Evolutionary conservation across 2,329 filamentous ascomycete species (phyloP).

Genomic region (Leptodontidium sp.): DNA sequence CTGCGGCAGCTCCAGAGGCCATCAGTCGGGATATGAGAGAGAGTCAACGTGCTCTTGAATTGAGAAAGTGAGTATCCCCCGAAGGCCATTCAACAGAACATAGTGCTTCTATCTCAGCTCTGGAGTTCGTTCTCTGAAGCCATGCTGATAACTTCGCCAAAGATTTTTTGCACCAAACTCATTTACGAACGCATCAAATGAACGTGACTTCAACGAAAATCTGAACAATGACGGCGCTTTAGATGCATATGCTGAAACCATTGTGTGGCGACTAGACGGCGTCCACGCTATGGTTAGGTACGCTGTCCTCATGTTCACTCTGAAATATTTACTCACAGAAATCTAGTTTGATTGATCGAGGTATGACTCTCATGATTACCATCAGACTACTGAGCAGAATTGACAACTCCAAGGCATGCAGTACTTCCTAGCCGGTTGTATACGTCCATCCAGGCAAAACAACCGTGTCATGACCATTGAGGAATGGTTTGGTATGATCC

Average conservation of each 20-base stretch:
- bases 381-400: not conserved
- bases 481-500: slow-evolving; percentile 41
- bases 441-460: slow-evolving; percentile 12
- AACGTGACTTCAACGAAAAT: slow-evolving; percentile 37
- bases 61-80: slow-evolving; percentile 40
- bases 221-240: slow-evolving; percentile 46
- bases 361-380: slow-evolving; percentile 14
- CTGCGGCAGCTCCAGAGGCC: not conserved
- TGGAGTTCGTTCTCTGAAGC: not conserved
- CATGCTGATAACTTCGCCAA: not conserved
- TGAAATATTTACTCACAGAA: slow-evolving; percentile 18
- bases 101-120: not conserved
- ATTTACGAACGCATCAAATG: slow-evolving; percentile 15
- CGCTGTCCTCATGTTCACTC: not conserved
- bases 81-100: not conserved
- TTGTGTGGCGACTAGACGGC: slow-evolving; percentile 53
- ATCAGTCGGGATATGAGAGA: slow-evolving; percentile 29
- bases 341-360: slow-evolving; percentile 39
- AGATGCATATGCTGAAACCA: slow-evolving; percentile 54
- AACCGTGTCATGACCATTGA: slow-evolving; percentile 27
- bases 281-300: slow-evolving; percentile 44
- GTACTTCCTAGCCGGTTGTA: slow-evolving; percentile 43
- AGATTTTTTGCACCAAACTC: slow-evolving; percentile 43
- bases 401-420: slow-evolving; percentile 33
- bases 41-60: slow-evolving; percentile 41